Evolutionary conservation across 2,329 filamentous ascomycete genomes (phyloP), one percentile per base, ranked within the genome.

Genomic region (Pleurostoma richardsiae): DNA sequence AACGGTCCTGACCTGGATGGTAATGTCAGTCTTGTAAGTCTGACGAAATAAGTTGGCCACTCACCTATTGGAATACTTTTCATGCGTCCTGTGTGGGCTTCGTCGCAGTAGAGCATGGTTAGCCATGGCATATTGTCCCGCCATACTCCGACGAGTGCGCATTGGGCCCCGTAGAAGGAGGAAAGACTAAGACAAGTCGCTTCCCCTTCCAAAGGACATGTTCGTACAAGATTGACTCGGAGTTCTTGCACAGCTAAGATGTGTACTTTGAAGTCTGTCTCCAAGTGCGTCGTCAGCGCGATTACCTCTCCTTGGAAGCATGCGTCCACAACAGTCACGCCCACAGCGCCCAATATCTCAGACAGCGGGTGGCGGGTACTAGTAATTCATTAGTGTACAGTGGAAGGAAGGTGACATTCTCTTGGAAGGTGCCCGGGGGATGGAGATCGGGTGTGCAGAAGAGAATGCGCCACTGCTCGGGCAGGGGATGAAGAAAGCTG

Each of bases 121-220:
- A 76, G 51, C n/a, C 56, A 61, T 3, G 69, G 63, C 3, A 51
- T 50, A 0, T 59, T 58, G 4, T 64, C 54, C 26, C 55, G 42
- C 49, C 68, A 61, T 1, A 69, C 55, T 2, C 68, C 71, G 3
- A 57, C 61, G n/a, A 64, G 49, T 5, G 71, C 54, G 31, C 54
- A 62, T 3, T 58, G 51, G 6, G 57, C 48, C 2, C 49, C 59
- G 3, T 53, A 49, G 4, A 62, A 48, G 3, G 41, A 46, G 28
- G 65, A 64, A 4, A 73, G 50, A 2, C 60, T 58, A 5, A 82
- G 53, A 48, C 73, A 78, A 4, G 75, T 79, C 3, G 79, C 63
- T 51, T 80, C 76, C 1, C 72, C 73, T 7, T 66, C 54, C 0
- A 71, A 56, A 3, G 30, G 7, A 36, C 8, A 36, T 8, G 33